Percentiles rank a stretch among this genome's conserved stretches.
Evolutionary conservation across 2,329 filamentous ascomycete genomes (phyloP).

Genomic region (Diaporthe sp.): DNA sequence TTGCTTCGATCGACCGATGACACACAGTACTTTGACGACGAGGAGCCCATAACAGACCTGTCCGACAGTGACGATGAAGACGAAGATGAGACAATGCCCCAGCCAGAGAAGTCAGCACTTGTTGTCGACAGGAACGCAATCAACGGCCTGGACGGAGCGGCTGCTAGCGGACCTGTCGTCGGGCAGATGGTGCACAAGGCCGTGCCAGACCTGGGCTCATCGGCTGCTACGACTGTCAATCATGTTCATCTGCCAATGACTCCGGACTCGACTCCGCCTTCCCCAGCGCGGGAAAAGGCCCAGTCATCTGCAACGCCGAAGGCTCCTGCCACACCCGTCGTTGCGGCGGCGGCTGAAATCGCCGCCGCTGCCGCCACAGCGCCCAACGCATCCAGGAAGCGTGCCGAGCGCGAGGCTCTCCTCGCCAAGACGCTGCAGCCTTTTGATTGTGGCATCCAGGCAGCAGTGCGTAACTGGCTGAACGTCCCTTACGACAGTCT

Average conservation of each 20-base stretch:
- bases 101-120: neutral
- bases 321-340: constrained; percentile 31
- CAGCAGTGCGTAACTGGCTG: constrained; percentile 61
- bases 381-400: constrained; percentile 22
- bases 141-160: constrained; percentile 28
- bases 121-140: neutral
- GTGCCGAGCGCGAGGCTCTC: constrained; percentile 44
- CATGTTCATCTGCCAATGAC: constrained; percentile 1
- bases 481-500: constrained; percentile 63
- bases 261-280: neutral
- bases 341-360: neutral
- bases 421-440: constrained; percentile 53
- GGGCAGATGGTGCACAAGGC: neutral
- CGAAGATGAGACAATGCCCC: constrained; percentile 15
- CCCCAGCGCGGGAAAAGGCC: neutral
- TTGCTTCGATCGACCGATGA: constrained; percentile 77
- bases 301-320: constrained; percentile 26
- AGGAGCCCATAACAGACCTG: constrained; percentile 78
- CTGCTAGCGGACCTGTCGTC: constrained; percentile 5
- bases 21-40: constrained; percentile 92
- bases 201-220: constrained; percentile 1
- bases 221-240: constrained; percentile 23
- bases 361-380: neutral
- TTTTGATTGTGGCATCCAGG: constrained; percentile 58
- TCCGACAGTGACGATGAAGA: constrained; percentile 60